These are phyloP conservation scores for Podospora conica DNA, from an alignment of 495 filamentous ascomycete species.

Conservation along the genomic window DNA sequence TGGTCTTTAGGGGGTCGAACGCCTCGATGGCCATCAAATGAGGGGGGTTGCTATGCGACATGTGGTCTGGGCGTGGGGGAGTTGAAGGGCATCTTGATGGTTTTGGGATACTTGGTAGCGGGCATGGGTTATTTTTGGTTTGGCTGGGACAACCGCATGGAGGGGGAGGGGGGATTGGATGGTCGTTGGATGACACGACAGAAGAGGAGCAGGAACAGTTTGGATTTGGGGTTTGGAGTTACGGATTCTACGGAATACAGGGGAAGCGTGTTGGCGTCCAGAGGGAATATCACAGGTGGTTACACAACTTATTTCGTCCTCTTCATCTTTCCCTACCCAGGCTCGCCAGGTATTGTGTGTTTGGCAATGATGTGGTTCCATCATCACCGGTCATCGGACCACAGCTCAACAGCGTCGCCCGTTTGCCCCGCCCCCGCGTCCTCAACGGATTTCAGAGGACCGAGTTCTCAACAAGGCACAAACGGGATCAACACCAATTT, in stretches of 20 bases:
- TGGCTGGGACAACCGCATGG: background rate
- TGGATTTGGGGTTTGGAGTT: background rate
- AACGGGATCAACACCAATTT: background rate
- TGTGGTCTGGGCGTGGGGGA: background rate
- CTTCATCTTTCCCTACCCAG: too few relatives aligned
- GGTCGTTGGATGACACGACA: background rate
- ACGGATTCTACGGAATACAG: too few relatives aligned
- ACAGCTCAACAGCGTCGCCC: background rate
- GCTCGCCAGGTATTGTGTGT: too few relatives aligned
- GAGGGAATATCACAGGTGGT: too few relatives aligned
- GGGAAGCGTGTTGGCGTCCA: too few relatives aligned
- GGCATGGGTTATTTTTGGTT: background rate
- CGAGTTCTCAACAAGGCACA: background rate
- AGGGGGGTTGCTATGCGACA: background rate
- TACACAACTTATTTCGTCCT: too few relatives aligned
- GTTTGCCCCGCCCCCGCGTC: background rate
- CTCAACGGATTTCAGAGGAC: background rate
- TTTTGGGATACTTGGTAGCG: background rate
- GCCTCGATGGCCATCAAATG: constrained; percentile 25
- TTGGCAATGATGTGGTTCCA: too few relatives aligned
- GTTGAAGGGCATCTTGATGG: background rate
- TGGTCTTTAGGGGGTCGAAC: constrained; percentile 39
- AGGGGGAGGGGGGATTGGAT: background rate
- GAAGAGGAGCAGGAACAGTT: background rate
- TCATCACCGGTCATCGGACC: background rate